phyloP scores from a whole-genome alignment of 225 moss, liverwort and hornwort species.

The Pseudoscleropodium purum region DNA sequence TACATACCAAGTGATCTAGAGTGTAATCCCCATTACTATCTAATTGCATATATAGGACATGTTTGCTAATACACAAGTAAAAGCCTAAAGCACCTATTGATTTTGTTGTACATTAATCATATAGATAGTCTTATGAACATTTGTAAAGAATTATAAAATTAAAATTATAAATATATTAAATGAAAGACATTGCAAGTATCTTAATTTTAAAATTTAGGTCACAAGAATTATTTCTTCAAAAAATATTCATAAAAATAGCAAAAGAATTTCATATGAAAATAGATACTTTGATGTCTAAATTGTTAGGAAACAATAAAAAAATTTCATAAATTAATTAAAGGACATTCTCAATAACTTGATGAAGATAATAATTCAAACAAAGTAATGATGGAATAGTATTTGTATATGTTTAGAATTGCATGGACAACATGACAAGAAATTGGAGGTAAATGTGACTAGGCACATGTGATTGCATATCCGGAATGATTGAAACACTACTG shows the following conservation, averaged over 20 bases:
- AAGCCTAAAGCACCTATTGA: not conserved
- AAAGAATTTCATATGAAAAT: not conserved
- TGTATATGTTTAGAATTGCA: not conserved
- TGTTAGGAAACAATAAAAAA: not conserved
- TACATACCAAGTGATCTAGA: not conserved
- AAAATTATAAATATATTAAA: not conserved
- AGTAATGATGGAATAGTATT: not conserved
- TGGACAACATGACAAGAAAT: too few relatives aligned
- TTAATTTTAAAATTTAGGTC: not conserved
- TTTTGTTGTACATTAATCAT: not conserved
- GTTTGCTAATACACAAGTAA: not conserved
- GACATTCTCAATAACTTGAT: not conserved
- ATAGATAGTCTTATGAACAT: not conserved
- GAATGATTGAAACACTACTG: too few relatives aligned
- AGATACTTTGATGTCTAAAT: not conserved
- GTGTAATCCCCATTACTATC: rapidly evolving
- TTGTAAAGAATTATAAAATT: not conserved
- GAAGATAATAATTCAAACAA: not conserved
- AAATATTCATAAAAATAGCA: not conserved
- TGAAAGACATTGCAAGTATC: not conserved
- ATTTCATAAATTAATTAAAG: not conserved
- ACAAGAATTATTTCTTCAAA: not conserved
- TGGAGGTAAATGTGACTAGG: too few relatives aligned
- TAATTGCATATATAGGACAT: not conserved
- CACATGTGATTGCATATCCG: too few relatives aligned